Percentiles rank a stretch among this genome's conserved stretches.
phyloP scores from a whole-genome alignment of 2,329 filamentous ascomycete genomes.

The Bipolaris gigantea region DNA sequence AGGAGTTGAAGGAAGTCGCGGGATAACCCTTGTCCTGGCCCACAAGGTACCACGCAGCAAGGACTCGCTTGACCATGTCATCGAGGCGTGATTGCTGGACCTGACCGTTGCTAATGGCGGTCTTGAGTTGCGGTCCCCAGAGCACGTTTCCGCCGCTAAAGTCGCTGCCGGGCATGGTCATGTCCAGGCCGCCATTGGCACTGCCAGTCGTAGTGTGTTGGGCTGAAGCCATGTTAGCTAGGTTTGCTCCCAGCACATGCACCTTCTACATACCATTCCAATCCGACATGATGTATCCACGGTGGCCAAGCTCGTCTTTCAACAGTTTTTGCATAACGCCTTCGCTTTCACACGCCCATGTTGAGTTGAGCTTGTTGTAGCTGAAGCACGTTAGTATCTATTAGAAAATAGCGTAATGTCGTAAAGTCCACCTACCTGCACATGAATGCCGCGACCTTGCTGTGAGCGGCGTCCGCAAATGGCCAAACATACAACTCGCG shows the following conservation, averaged over 20 bases:
- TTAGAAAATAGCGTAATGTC: background rate
- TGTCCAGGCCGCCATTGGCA: conserved; percentile 54
- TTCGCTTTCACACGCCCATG: conserved; percentile 56
- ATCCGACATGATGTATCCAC: conserved; percentile 51
- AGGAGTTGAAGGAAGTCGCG: conserved; percentile 50
- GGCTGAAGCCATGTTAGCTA: conserved; percentile 27
- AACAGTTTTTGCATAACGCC: conserved; percentile 54
- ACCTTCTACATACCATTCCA: conserved; percentile 38
- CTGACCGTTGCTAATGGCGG: conserved; percentile 55
- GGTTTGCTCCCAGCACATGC: background rate
- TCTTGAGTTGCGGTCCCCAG: conserved; percentile 59
- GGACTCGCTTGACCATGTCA: conserved; percentile 50
- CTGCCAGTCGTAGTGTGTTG: conserved; percentile 50
- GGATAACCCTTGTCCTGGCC: conserved; percentile 52
- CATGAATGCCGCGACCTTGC: conserved; percentile 61
- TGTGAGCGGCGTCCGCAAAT: conserved; percentile 71
- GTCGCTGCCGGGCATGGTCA: conserved; percentile 59
- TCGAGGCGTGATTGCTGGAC: conserved; percentile 45
- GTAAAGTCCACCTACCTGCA: conserved; percentile 32
- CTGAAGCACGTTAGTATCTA: conserved; percentile 10
- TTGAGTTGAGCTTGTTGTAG: conserved; percentile 52
- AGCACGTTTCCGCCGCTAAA: conserved; percentile 49
- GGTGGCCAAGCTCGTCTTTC: conserved; percentile 57
- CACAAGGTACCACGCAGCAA: conserved; percentile 54
- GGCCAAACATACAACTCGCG: conserved; percentile 80